Conservation (phyloP, 2,329 filamentous ascomycete genomes). For the Hypoxylon sp. region DNA sequence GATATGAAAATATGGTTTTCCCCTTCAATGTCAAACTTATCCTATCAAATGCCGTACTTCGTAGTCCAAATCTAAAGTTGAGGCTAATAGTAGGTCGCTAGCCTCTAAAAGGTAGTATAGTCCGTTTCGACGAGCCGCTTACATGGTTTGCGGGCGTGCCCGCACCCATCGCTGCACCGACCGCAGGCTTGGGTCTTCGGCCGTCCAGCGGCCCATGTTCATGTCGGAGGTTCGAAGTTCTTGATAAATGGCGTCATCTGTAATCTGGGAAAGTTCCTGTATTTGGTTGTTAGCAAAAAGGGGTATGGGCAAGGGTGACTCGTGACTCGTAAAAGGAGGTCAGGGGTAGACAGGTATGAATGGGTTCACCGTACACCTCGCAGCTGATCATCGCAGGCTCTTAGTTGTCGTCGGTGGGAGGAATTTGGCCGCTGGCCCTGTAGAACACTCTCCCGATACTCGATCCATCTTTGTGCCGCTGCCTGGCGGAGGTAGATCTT, state of each 20-base stretch:
- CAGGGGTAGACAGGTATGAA: conserved; percentile 15
- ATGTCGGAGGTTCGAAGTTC: conserved; percentile 69
- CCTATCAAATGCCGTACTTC: conserved; percentile 20
- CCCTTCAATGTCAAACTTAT: conserved; percentile 1
- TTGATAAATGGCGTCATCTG: conserved; percentile 71
- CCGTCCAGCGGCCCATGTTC: conserved; percentile 72
- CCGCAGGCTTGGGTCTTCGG: conserved; percentile 72
- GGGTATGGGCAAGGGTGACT: not conserved
- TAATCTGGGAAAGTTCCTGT: conserved; percentile 71
- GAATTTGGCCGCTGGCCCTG: conserved; percentile 65
- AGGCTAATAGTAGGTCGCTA: conserved; percentile 23
- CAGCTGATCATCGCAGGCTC: conserved; percentile 70
- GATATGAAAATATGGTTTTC: not conserved
- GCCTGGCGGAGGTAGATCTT: conserved; percentile 75
- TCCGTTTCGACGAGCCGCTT: conserved; percentile 30
- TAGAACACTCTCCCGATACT: conserved; percentile 67
- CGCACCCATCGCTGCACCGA: conserved; percentile 72
- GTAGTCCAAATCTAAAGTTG: conserved; percentile 18
- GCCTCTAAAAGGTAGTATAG: conserved; percentile 29
- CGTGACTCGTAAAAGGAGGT: conserved; percentile 17
- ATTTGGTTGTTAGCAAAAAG: conserved; percentile 21
- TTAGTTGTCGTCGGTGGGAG: conserved; percentile 64
- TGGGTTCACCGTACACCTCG: conserved; percentile 63
- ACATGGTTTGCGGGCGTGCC: conserved; percentile 56
- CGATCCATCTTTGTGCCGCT: conserved; percentile 72